A percentile compares a stretch with the other conserved stretches of the same genome.
Evolutionary conservation across 441 rosid genomes (phyloP).

Genomic region (Populus hybrid): DNA sequence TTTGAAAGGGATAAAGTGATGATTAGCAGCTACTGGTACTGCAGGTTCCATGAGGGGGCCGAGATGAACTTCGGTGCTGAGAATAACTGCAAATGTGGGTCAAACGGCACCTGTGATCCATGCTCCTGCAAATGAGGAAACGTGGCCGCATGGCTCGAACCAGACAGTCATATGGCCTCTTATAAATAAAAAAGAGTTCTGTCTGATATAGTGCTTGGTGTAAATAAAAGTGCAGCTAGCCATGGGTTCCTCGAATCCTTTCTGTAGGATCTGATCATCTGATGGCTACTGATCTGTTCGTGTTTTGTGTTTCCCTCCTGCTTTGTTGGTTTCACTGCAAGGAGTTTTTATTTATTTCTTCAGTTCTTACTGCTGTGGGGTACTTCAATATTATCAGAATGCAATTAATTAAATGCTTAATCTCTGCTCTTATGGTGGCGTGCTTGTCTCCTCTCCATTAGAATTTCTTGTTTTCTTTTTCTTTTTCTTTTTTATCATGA

Average conservation of each 20-base stretch:
- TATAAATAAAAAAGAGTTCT: not conserved
- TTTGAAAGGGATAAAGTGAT: not conserved
- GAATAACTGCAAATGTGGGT: slow-evolving; percentile 80
- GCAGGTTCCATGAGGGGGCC: slow-evolving; percentile 37
- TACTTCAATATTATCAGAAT: no score
- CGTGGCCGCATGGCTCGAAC: slow-evolving; percentile 16
- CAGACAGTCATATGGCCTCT: slow-evolving; percentile 9
- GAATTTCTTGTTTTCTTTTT: no score
- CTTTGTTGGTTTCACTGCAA: not conserved
- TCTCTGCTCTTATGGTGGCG: no score
- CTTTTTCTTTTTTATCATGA: no score
- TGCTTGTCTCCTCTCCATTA: no score
- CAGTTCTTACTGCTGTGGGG: not conserved
- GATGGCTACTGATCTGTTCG: not conserved
- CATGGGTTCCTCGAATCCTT: slow-evolving; percentile 9
- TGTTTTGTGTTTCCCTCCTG: not conserved
- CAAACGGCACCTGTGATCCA: slow-evolving; percentile 74
- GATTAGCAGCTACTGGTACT: not conserved
- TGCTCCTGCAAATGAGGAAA: slow-evolving; percentile 66
- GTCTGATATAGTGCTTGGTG: not conserved
- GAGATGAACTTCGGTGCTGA: slow-evolving; percentile 49
- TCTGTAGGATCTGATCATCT: not conserved
- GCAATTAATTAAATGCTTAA: no score
- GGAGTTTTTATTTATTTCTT: not conserved
- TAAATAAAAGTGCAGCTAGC: slow-evolving; percentile 5